Percentiles rank a stretch among this genome's conserved stretches.
These are phyloP conservation scores for Globisporangium megalacanthum DNA, from an alignment of 352 stramenopile species.

Conservation along the genomic window DNA sequence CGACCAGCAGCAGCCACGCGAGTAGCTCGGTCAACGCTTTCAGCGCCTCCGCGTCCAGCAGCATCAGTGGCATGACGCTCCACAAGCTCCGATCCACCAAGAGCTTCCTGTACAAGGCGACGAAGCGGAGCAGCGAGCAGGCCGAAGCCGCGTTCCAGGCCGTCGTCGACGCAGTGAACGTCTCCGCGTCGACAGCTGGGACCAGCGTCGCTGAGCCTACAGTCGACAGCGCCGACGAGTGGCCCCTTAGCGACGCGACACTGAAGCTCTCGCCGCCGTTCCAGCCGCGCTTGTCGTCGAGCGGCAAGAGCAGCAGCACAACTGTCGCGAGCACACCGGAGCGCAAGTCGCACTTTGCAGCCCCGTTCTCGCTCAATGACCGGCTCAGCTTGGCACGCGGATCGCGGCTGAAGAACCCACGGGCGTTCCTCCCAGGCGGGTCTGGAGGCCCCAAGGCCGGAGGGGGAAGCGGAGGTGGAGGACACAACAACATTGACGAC, in stretches of 20 bases:
- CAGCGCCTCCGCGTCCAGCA: neutral
- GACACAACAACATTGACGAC: conserved; percentile 44
- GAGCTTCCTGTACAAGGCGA: conserved; percentile 67
- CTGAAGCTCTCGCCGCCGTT: conserved; percentile 1
- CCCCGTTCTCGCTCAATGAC: conserved; percentile 60
- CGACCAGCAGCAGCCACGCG: conserved; percentile 10
- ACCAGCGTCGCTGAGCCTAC: conserved; percentile 24
- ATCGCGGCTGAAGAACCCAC: conserved; percentile 42
- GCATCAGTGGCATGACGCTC: conserved; percentile 25
- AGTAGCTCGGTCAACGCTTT: conserved; percentile 8
- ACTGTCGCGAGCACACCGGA: conserved; percentile 19
- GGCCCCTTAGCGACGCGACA: conserved; percentile 26
- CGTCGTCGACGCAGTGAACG: conserved; percentile 55
- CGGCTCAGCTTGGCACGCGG: conserved; percentile 48
- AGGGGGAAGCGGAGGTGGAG: conserved; percentile 12
- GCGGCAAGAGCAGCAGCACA: conserved; percentile 18
- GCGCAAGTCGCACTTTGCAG: conserved; percentile 32
- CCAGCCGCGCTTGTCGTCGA: neutral
- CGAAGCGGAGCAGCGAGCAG: conserved; percentile 53
- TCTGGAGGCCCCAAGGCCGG: conserved; percentile 7
- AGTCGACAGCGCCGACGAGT: conserved; percentile 51
- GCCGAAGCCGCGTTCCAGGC: conserved; percentile 70
- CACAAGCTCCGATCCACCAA: conserved; percentile 56
- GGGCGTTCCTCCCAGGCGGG: conserved; percentile 24
- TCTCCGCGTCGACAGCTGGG: conserved; percentile 32